A percentile compares a stretch with the other conserved stretches of the same genome.
These are phyloP conservation scores for Ampelomyces quisqualis DNA, from an alignment of 2,329 filamentous ascomycete species.

Conservation along the genomic window DNA sequence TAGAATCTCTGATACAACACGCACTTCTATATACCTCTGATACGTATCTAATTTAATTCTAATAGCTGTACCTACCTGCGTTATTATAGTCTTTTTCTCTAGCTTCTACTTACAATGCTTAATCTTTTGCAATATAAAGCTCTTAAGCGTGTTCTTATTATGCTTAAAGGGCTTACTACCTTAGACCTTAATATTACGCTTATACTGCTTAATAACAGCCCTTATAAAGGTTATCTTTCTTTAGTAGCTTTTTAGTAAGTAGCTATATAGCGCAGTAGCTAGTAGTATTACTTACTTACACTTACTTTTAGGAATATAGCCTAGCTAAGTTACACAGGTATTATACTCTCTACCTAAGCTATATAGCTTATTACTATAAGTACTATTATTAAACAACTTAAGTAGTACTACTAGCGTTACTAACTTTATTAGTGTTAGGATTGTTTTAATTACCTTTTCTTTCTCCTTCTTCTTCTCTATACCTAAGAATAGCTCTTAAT, in stretches of 20 bases:
- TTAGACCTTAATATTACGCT: background rate
- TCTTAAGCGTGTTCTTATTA: background rate
- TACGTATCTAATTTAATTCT: too few species aligned
- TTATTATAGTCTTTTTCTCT: background rate
- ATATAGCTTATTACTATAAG: background rate
- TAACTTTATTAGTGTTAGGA: too few species aligned
- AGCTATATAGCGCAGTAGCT: too few species aligned
- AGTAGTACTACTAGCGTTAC: too few species aligned
- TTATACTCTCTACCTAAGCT: too few species aligned
- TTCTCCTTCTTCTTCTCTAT: too few species aligned
- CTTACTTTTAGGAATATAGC: background rate
- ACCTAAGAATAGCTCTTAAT: background rate
- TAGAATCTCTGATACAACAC: too few species aligned
- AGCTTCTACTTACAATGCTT: background rate
- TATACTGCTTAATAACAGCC: background rate
- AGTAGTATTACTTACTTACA: too few species aligned
- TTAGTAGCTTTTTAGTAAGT: background rate
- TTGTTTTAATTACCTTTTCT: too few species aligned
- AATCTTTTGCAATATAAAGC: background rate
- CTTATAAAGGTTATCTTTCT: background rate
- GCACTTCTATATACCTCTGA: too few species aligned
- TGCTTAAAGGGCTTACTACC: background rate
- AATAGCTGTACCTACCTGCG: too few species aligned
- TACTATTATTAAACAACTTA: background rate
- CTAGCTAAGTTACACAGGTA: background rate